phyloP scores from a whole-genome alignment of 2,329 filamentous ascomycete genomes.

The Escovopsis sp. region DNA sequence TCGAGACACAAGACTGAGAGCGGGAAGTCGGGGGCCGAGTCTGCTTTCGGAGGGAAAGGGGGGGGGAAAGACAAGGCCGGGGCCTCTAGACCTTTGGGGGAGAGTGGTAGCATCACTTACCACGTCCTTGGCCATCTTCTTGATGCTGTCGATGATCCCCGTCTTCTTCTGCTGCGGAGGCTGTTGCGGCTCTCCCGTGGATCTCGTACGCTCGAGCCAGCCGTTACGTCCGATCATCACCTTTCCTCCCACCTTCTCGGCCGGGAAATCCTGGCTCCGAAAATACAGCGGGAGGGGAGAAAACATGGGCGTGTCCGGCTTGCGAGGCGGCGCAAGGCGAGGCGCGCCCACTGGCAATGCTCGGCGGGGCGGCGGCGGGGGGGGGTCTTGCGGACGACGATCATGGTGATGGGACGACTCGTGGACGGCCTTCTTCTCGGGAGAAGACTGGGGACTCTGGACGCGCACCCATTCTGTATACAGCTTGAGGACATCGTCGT shows the following conservation, averaged over 20 bases:
- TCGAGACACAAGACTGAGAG: too few relatives aligned
- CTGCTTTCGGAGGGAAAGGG: too few relatives aligned
- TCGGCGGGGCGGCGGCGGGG: not conserved
- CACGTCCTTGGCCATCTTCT: conserved; percentile 39
- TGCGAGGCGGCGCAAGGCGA: not conserved
- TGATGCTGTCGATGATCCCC: conserved; percentile 29
- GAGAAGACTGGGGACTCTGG: conserved; percentile 7
- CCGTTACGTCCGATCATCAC: conserved; percentile 38
- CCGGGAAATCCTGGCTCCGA: conserved; percentile 21
- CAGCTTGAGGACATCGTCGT: conserved; percentile 8
- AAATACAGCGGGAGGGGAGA: conserved; percentile 30
- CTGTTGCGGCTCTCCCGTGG: conserved; percentile 11
- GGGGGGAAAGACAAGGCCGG: too few relatives aligned
- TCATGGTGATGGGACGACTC: conserved; percentile 5
- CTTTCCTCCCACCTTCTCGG: conserved; percentile 29
- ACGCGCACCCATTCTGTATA: conserved; percentile 13
- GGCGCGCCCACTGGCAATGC: not conserved
- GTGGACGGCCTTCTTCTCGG: conserved; percentile 6
- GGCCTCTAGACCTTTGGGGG: too few relatives aligned
- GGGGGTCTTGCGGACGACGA: not conserved
- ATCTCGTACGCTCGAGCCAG: conserved; percentile 34
- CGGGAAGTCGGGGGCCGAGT: too few relatives aligned
- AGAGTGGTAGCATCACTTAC: conserved; percentile 18
- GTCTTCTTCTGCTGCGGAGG: conserved; percentile 20
- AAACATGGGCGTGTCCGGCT: conserved; percentile 15